Conservation (phyloP, 306 rosid genomes). For the Vicia faba region DNA sequence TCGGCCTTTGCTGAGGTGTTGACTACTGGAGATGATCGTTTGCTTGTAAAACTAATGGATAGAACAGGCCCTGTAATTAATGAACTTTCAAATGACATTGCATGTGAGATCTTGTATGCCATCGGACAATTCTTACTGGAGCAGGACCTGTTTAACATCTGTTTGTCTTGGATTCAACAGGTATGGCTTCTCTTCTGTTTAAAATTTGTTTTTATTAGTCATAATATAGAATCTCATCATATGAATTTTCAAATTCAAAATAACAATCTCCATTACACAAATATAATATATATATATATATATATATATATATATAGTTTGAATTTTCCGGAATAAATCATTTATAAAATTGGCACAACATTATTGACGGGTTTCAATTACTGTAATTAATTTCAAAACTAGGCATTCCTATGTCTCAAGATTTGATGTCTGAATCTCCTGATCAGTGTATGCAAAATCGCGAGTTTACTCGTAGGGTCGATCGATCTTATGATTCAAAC, state of each 20-base stretch:
- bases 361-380: slow-evolving; percentile 16
- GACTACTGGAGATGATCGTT: slow-evolving; percentile 73
- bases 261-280: slow-evolving; percentile 9
- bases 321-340: slow-evolving; percentile 1
- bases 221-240: not conserved
- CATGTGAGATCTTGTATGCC: slow-evolving; percentile 70
- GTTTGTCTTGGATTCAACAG: slow-evolving; percentile 96
- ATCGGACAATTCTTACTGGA: slow-evolving; percentile 75
- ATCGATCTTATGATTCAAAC: too few relatives aligned
- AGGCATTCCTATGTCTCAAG: slow-evolving; percentile 20
- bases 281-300: too few relatives aligned
- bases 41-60: slow-evolving; percentile 94
- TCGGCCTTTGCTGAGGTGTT: slow-evolving; percentile 82
- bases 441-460: too few relatives aligned
- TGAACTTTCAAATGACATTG: slow-evolving; percentile 76
- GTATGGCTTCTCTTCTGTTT: slow-evolving; percentile 43
- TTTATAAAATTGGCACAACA: slow-evolving; percentile 18
- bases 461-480: too few relatives aligned
- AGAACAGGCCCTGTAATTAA: slow-evolving; percentile 87
- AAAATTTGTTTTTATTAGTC: slow-evolving; percentile 26
- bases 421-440: slow-evolving; percentile 16
- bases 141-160: slow-evolving; percentile 75
- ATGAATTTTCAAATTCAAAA: slow-evolving; percentile 11
- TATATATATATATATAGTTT: too few relatives aligned
- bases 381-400: not conserved